These are phyloP conservation scores for Fragaria nilgerrensis DNA, from an alignment of 306 rosid genomes.

Conservation along the genomic window DNA sequence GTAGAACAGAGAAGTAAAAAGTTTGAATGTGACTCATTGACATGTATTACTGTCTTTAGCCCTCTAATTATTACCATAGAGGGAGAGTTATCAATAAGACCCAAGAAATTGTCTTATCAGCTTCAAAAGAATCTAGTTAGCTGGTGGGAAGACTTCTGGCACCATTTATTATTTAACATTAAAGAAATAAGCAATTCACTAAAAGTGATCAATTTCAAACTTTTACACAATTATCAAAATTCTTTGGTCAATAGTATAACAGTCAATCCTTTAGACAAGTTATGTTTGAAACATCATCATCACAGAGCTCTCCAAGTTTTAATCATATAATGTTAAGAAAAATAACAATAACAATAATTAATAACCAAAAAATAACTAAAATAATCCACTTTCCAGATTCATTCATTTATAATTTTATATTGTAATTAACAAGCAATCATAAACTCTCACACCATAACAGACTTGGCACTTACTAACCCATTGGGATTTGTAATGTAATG, in stretches of 20 bases:
- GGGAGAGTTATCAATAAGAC: background rate
- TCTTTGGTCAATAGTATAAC: too few species aligned
- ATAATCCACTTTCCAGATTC: background rate
- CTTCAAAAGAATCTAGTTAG: background rate
- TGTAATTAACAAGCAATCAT: background rate
- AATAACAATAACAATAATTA: too few species aligned
- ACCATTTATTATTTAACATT: background rate
- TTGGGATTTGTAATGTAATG: background rate
- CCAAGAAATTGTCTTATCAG: background rate
- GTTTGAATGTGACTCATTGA: background rate
- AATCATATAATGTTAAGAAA: too few species aligned
- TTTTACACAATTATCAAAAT: background rate
- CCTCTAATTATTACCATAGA: background rate
- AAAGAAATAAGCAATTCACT: background rate
- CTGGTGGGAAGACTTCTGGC: background rate
- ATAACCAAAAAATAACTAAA: too few species aligned
- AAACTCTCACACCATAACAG: background rate
- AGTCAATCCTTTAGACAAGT: too few species aligned
- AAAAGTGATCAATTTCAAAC: background rate
- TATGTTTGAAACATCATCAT: too few species aligned
- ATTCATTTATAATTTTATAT: conserved; percentile 1
- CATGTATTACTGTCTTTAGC: background rate
- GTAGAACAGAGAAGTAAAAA: background rate
- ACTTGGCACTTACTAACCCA: background rate
- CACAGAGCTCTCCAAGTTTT: too few species aligned